Percentiles rank a stretch among this genome's conserved stretches.
phyloP scores from a whole-genome alignment of 1,284 basidiomycete genomes.

The Malassezia furfur region DNA sequence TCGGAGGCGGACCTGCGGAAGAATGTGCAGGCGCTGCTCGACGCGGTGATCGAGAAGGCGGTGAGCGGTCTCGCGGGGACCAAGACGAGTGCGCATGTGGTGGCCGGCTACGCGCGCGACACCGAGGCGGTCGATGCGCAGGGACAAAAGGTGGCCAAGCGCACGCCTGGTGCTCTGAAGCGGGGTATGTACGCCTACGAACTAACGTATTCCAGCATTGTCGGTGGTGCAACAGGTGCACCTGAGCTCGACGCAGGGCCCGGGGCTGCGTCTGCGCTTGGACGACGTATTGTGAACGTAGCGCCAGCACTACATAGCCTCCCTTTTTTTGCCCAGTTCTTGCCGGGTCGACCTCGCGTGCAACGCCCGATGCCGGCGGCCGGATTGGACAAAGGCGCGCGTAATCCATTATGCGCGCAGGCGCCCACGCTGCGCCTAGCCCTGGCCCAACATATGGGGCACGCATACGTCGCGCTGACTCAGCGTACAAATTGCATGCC shows the following conservation, averaged over 20 bases:
- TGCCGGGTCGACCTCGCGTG: too few relatives aligned
- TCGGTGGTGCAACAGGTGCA: slow-evolving; percentile 55
- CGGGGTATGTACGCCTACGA: not conserved
- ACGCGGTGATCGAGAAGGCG: slow-evolving; percentile 54
- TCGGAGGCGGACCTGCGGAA: slow-evolving; percentile 64
- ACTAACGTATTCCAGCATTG: slow-evolving; percentile 19
- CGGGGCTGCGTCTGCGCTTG: slow-evolving; percentile 61
- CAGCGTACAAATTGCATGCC: not conserved
- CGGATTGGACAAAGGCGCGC: too few relatives aligned
- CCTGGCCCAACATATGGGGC: too few relatives aligned
- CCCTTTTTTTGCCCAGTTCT: not conserved
- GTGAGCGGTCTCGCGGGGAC: slow-evolving; percentile 19
- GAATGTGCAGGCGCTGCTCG: slow-evolving; percentile 70
- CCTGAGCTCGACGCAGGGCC: slow-evolving; percentile 74
- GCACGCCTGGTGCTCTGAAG: slow-evolving; percentile 4
- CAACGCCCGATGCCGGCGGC: too few relatives aligned
- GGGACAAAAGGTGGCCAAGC: not conserved
- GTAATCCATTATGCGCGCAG: too few relatives aligned
- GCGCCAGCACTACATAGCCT: too few relatives aligned
- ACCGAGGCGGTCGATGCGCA: not conserved
- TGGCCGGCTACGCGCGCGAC: slow-evolving; percentile 13
- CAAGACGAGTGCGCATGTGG: slow-evolving; percentile 9
- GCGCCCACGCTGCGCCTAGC: too few relatives aligned
- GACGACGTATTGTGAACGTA: slow-evolving; percentile 22
- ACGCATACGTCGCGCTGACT: not conserved